A percentile compares a stretch with the other conserved stretches of the same genome.
phyloP scores from a whole-genome alignment of 306 rosid genomes.

The Morella rubra region DNA sequence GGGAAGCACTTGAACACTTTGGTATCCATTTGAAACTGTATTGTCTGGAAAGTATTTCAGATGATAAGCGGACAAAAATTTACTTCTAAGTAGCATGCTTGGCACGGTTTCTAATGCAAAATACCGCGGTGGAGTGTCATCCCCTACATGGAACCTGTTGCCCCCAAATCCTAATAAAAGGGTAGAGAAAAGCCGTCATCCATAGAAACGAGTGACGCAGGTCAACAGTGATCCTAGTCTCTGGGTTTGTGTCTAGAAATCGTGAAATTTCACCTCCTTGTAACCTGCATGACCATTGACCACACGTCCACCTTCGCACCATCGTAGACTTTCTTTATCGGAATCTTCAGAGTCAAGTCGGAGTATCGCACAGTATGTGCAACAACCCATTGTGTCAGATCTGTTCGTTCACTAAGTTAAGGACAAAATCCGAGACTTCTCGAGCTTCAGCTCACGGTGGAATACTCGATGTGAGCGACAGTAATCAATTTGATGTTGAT shows the following conservation, averaged over 20 bases:
- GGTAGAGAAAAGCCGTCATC: constrained; percentile 7
- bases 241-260: constrained; percentile 59
- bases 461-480: constrained; percentile 67
- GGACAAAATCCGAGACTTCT: constrained; percentile 72
- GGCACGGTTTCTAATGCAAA: too few relatives aligned
- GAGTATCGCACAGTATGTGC: constrained; percentile 78
- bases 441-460: constrained; percentile 77
- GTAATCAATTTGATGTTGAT: too few relatives aligned
- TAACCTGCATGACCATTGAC: too few relatives aligned
- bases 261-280: too few relatives aligned
- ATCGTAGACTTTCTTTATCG: constrained; percentile 62
- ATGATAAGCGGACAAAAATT: too few relatives aligned
- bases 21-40: too few relatives aligned
- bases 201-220: too few relatives aligned
- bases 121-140: constrained; percentile 74
- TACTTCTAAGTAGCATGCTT: too few relatives aligned
- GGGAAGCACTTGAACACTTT: too few relatives aligned
- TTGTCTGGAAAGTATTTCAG: too few relatives aligned
- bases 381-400: constrained; percentile 54
- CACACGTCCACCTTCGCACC: constrained; percentile 75
- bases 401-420: constrained; percentile 58
- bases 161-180: constrained; percentile 73
- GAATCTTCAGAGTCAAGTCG: constrained; percentile 81
- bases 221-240: constrained; percentile 56
- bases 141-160: constrained; percentile 58